A percentile compares a stretch with the other conserved stretches of the same genome.
Evolutionary conservation across 1,139 yeast species (phyloP).

Genomic region (Geotrichum cucujoidarum): DNA sequence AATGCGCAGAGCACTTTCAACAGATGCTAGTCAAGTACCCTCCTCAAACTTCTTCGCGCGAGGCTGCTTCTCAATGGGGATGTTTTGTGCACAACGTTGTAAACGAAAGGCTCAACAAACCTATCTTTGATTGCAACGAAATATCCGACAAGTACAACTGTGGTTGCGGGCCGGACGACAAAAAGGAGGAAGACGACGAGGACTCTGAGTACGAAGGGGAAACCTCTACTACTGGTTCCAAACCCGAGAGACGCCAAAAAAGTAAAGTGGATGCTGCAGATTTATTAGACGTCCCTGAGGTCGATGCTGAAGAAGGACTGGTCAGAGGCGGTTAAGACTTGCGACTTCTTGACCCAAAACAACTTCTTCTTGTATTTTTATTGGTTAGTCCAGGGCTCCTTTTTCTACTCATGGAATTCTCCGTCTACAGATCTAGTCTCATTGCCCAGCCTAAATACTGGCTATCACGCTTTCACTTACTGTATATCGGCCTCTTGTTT

Average conservation of each 20-base stretch:
- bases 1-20: conserved; percentile 89
- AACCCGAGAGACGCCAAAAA: too few species aligned
- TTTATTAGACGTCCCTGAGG: conserved; percentile 9
- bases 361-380: too few species aligned
- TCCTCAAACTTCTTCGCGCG: conserved; percentile 74
- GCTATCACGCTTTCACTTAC: too few species aligned
- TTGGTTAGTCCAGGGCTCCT: too few species aligned
- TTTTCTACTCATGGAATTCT: too few species aligned
- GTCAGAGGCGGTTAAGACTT: conserved; percentile 18
- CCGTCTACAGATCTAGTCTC: too few species aligned
- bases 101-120: conserved; percentile 65
- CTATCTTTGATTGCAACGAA: conserved; percentile 72
- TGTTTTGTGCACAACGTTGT: conserved; percentile 90
- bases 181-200: conserved; percentile 35
- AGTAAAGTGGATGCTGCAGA: conserved; percentile 2
- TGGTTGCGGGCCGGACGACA: conserved; percentile 84
- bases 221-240: neutral
- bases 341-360: too few species aligned
- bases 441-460: too few species aligned
- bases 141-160: conserved; percentile 90
- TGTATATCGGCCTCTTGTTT: too few species aligned
- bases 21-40: conserved; percentile 64
- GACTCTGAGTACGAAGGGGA: conserved; percentile 1
- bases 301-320: conserved; percentile 14
- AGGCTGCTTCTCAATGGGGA: conserved; percentile 92